Evolutionary conservation across 1,139 yeast genomes (phyloP), one percentile per base, ranked within the genome.

Genomic region (Nakaseomyces bracarensis): DNA sequence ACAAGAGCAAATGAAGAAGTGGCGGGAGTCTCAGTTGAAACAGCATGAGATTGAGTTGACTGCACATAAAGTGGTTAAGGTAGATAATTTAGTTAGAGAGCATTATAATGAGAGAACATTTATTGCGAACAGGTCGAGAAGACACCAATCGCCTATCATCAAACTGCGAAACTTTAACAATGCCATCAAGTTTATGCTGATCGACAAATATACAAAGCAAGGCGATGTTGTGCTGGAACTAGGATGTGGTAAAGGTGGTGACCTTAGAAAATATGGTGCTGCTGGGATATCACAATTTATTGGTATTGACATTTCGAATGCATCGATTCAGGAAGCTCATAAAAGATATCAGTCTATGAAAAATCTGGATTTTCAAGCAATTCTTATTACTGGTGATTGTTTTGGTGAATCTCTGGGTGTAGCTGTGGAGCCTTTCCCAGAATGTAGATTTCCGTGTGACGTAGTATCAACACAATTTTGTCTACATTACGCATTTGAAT

Each of bases 201-300:
- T 91, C 43, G 81, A 82, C 42, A 80, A 80, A 51, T 79, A 71
- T 61, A 77, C 80, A 41, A 66, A 64, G 19, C 68, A 68, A 7
- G 68, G 71, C 2, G 75, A 74, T 26, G 69, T 71, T 13, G 85
- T 83, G 1, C 67, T 91, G 30, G 99, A 91, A 57, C 64, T 91
- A 43, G 96, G 96, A 18, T 91, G 98, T 64, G 99, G 99, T 13
- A 93, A 91, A 62, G 99, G 99, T 37, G 99, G 99, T 15, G 99
- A 91, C 65, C 67, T 93, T 55, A 77, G 83, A 55, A 91, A 91
- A 63, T 89, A 95, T 79, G 84, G 79, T 43, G 77, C 77, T 53
- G 82, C 85, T 2, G 69, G 74, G 10, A 75, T 85, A 3, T 73
- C 76, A 23, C 91, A 87, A 45, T 83, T 83, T 52, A 77, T 89